These are phyloP conservation scores for Pilaira anomala DNA, from an alignment of 192 early-diverging fungal genomes.

Conservation along the genomic window DNA sequence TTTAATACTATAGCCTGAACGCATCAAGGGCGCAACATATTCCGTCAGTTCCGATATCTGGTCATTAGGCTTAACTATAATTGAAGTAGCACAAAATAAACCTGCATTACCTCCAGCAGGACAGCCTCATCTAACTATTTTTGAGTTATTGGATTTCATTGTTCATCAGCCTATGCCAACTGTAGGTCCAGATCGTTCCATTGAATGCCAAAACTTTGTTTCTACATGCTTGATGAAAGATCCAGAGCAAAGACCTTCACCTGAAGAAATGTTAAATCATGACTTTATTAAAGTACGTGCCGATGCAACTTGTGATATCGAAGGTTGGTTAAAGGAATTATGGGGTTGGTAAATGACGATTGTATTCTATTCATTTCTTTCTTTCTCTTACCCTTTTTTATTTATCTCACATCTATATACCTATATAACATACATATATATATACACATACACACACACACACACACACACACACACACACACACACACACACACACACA, in stretches of 20 bases:
- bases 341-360: constrained; percentile 52
- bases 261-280: constrained; percentile 63
- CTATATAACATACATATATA: too few relatives aligned
- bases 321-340: constrained; percentile 68
- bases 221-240: constrained; percentile 70
- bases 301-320: constrained; percentile 53
- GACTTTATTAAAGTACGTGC: constrained; percentile 61
- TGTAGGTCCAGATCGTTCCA: constrained; percentile 54
- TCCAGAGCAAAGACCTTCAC: constrained; percentile 61
- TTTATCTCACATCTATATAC: too few relatives aligned
- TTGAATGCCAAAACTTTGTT: constrained; percentile 66
- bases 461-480: too few relatives aligned
- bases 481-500: too few relatives aligned
- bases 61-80: constrained; percentile 90
- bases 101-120: constrained; percentile 89
- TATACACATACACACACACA: too few relatives aligned
- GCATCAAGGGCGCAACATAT: constrained; percentile 86
- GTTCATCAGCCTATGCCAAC: constrained; percentile 84
- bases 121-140: constrained; percentile 66
- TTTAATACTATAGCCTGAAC: constrained; percentile 69
- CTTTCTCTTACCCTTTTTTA: too few relatives aligned
- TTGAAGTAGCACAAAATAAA: constrained; percentile 88
- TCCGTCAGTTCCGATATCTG: constrained; percentile 94
- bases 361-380: not conserved
- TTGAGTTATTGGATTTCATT: constrained; percentile 94